Base-by-base conservation (phyloP, 1,139 yeast species). In the Protomyces gravidus region DNA sequence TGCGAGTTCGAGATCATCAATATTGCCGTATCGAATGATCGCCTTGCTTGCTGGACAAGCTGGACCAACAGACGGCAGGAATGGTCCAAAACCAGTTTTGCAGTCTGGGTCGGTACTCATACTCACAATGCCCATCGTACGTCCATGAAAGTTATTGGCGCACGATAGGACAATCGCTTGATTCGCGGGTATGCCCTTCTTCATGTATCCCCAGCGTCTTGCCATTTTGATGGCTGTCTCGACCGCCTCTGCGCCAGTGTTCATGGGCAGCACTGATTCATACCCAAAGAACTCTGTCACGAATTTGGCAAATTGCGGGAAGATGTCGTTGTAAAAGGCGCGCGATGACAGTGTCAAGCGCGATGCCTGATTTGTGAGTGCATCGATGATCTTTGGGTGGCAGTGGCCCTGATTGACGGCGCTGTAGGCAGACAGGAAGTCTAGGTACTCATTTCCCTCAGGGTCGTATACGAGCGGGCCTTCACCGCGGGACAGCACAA, bases 381-480 rank as follows among this genome's bases (percentile, higher is more conserved):
- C 97, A 51, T 75, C 79, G 63, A 92, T 79, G 71, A 90, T 90
- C 74, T 87, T 85, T 62, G 97, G 97, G 72, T 90, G 97, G 74
- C 97, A 90, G 73, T 90, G 98, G 62, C 98, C 98, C 74, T 92
- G 97, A 77, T 92, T 92, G 45, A 92, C 97, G 11, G 98, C 97
- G 40, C 96, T 89, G 75, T 90, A 90, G 6, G 97, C 66, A 5
- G 64, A 64, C 9, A 64, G 50, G 32, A 64, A 63, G 57, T 64
- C 66, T 25, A 64, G 61, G 65, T 72, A 73, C 63, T 73, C 85
- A 64, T 48, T 51, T n/a, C 96, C 97, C 74, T 90, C 97, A 11
- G 97, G 97, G 71, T 92, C 97, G 97, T 97, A 90, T 39, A 92
- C 97, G 65, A 87, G 87, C 36, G 97, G 96, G 55, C 97, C 97